These are phyloP conservation scores for Lentinula sp. DNA, from an alignment of 768 basidiomycete genomes.

Conservation along the genomic window DNA sequence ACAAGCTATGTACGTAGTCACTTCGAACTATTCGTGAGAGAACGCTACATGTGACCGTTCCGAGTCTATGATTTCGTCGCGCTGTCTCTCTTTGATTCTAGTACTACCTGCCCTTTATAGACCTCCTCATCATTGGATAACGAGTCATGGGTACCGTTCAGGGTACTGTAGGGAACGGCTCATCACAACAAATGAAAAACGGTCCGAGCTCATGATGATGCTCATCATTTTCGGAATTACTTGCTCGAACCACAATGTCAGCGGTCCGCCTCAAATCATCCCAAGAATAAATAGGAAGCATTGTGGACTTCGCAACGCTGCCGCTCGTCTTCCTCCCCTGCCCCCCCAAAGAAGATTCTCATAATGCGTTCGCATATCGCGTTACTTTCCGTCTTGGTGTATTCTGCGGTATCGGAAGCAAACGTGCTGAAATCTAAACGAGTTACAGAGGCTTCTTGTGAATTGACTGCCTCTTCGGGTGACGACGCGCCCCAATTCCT, in stretches of 20 bases:
- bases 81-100: not conserved
- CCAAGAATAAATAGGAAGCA: not conserved
- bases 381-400: not conserved
- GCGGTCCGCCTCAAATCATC: not conserved
- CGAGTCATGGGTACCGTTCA: not conserved
- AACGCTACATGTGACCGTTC: not conserved
- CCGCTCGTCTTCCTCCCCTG: not conserved
- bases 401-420: not conserved
- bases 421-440: not conserved
- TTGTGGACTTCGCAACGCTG: not conserved
- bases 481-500: conserved; percentile 49
- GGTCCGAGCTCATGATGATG: not conserved
- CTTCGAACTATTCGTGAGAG: not conserved
- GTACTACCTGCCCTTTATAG: too few relatives aligned
- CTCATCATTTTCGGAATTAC: not conserved
- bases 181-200: not conserved
- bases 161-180: not conserved
- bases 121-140: too few relatives aligned
- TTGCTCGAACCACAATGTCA: not conserved
- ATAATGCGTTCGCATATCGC: not conserved
- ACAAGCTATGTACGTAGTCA: too few relatives aligned
- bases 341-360: too few relatives aligned
- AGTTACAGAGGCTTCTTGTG: conserved; percentile 23
- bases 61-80: too few relatives aligned
- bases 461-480: conserved; percentile 34